Percentiles rank a stretch among this genome's conserved stretches.
phyloP scores from a whole-genome alignment of 177 flowering plant species.

The Tripterygium wilfordii region DNA sequence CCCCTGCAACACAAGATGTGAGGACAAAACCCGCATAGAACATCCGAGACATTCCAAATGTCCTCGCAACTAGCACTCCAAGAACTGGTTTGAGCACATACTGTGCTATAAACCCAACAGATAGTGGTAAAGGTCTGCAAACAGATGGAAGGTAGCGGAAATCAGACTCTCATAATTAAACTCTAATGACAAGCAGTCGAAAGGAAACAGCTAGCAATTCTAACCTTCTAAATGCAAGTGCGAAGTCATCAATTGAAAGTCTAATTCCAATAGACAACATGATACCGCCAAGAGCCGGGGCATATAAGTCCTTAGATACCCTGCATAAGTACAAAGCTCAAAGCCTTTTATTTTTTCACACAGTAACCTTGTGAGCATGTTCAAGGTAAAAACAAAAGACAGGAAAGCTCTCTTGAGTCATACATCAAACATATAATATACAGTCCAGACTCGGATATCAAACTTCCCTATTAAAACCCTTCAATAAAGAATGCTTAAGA shows the following conservation, averaged over 20 bases:
- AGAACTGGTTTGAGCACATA: conserved; percentile 73
- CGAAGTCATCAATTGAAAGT: conserved; percentile 89
- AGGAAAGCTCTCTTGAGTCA: not conserved
- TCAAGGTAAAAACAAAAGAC: too few species aligned
- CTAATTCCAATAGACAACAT: conserved; percentile 92
- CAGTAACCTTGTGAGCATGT: too few species aligned
- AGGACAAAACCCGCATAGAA: conserved; percentile 92
- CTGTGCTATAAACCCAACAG: conserved; percentile 81
- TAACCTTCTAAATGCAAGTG: conserved; percentile 88
- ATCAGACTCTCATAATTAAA: not conserved
- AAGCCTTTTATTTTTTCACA: too few species aligned
- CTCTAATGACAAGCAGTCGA: not conserved
- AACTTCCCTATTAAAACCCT: too few species aligned
- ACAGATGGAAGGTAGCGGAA: too few species aligned
- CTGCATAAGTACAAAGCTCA: conserved; percentile 30
- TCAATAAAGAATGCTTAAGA: too few species aligned
- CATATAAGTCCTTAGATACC: conserved; percentile 90
- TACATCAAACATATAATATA: conserved; percentile 6
- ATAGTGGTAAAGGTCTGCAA: conserved; percentile 90
- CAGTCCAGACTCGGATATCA: not conserved
- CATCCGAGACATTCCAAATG: conserved; percentile 58
- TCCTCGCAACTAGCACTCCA: conserved; percentile 70
- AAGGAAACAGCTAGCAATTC: too few species aligned
- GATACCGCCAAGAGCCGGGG: conserved; percentile 99
- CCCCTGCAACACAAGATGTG: conserved; percentile 85